These are phyloP conservation scores for Alternaria angustiovoidea DNA, from an alignment of 2,329 filamentous ascomycete species.

Conservation along the genomic window DNA sequence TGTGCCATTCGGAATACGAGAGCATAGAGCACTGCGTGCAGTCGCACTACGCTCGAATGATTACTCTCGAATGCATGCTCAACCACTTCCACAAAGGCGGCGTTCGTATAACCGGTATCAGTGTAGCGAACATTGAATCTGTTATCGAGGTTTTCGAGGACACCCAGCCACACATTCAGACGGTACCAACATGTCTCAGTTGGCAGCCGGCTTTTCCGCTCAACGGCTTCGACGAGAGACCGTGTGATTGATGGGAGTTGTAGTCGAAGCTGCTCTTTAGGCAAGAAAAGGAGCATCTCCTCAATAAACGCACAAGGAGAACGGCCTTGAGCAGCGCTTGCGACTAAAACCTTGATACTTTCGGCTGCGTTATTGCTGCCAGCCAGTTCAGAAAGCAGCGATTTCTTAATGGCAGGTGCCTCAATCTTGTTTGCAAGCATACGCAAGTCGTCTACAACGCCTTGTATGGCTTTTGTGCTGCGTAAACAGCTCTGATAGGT, in stretches of 20 bases:
- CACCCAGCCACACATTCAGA: conserved; percentile 27
- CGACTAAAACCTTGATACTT: neutral
- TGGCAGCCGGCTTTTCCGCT: neutral
- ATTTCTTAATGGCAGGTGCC: neutral
- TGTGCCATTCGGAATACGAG: conserved; percentile 6
- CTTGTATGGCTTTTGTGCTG: neutral
- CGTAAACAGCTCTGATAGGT: conserved; percentile 20
- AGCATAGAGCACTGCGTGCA: conserved; percentile 7
- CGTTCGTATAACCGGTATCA: neutral
- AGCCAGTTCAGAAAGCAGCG: conserved; percentile 12
- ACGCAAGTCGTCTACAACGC: conserved; percentile 2
- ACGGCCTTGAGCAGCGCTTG: conserved; percentile 2
- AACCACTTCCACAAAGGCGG: conserved; percentile 5
- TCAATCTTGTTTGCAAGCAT: conserved; percentile 19
- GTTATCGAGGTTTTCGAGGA: conserved; percentile 29
- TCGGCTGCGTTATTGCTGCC: neutral
- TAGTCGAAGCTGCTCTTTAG: conserved; percentile 11
- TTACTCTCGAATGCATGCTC: conserved; percentile 5
- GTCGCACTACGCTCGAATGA: neutral
- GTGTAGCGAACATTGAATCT: neutral
- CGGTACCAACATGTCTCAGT: neutral
- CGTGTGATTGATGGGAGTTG: conserved; percentile 19
- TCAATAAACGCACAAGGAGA: conserved; percentile 9
- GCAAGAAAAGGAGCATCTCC: conserved; percentile 22
- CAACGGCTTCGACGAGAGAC: conserved; percentile 13